Evolutionary conservation across 805 yeast genomes (phyloP).

Genomic region (Ogataea zsoltii): DNA sequence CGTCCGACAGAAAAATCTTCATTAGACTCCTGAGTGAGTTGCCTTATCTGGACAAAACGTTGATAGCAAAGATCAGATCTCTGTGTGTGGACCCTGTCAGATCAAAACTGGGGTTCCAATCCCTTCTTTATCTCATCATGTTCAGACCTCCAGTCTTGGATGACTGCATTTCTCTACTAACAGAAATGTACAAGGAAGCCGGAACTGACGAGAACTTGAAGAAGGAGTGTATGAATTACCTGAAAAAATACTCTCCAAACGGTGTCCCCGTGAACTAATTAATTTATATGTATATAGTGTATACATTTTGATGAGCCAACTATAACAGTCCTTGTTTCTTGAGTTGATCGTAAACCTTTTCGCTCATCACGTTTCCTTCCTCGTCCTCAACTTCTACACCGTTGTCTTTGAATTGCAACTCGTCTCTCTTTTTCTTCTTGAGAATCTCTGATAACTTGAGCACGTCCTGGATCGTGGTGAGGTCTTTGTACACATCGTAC

Average conservation of each 20-base stretch:
- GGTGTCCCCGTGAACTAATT: neutral
- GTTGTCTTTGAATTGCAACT: constrained; percentile 47
- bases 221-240: constrained; percentile 45
- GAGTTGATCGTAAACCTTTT: constrained; percentile 77
- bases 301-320: neutral
- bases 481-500: constrained; percentile 54
- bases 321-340: constrained; percentile 83
- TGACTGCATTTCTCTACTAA: constrained; percentile 49
- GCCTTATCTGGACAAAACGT: constrained; percentile 66
- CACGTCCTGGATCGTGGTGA: constrained; percentile 71
- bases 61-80: constrained; percentile 67
- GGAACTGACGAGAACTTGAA: constrained; percentile 48
- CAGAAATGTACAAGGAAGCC: constrained; percentile 44
- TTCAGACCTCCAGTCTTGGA: constrained; percentile 82
- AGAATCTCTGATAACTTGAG: constrained; percentile 52
- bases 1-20: constrained; percentile 75
- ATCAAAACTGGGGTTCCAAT: constrained; percentile 74
- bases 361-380: constrained; percentile 90
- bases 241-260: constrained; percentile 45
- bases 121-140: constrained; percentile 81
- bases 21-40: constrained; percentile 84
- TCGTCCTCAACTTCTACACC: constrained; percentile 86
- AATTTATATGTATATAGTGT: neutral
- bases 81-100: constrained; percentile 86
- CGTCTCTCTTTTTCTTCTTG: constrained; percentile 37